Evolutionary conservation across 768 basidiomycete genomes (phyloP).

Genomic region (Panaeolus papilionaceus): DNA sequence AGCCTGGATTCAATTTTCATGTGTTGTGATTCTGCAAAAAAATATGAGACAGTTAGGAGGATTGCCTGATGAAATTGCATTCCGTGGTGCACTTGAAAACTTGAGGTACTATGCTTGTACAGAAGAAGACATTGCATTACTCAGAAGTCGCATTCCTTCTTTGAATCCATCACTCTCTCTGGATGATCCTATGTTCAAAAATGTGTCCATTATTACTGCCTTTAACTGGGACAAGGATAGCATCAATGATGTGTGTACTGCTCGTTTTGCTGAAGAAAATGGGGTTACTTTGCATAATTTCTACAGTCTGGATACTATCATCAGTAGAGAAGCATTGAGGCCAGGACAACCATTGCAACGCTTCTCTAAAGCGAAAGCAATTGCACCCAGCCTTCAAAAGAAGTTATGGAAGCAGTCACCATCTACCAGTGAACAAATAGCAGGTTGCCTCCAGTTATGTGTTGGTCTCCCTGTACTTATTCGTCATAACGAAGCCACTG

Average conservation of each 20-base stretch:
- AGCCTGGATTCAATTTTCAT: conserved; percentile 12
- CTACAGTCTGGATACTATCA: conserved; percentile 15
- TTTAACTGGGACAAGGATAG: conserved; percentile 36
- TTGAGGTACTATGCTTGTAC: conserved; percentile 39
- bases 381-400: conserved; percentile 17
- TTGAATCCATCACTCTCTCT: conserved; percentile 20
- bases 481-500: conserved; percentile 33
- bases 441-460: conserved; percentile 33
- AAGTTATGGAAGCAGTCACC: conserved; percentile 24
- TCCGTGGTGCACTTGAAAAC: conserved; percentile 31
- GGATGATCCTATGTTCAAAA: conserved; percentile 26
- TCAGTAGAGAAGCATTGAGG: background rate
- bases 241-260: conserved; percentile 35
- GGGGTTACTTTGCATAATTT: conserved; percentile 33
- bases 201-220: conserved; percentile 40
- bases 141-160: conserved; percentile 28
- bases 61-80: conserved; percentile 31
- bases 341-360: conserved; percentile 2
- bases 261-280: conserved; percentile 37
- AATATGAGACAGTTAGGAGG: conserved; percentile 40
- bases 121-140: conserved; percentile 35
- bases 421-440: conserved; percentile 22
- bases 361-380: conserved; percentile 22
- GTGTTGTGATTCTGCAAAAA: conserved; percentile 27
- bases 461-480: conserved; percentile 37